These are phyloP conservation scores for Apiospora arundinis DNA, from an alignment of 2,329 filamentous ascomycete species.

Conservation along the genomic window DNA sequence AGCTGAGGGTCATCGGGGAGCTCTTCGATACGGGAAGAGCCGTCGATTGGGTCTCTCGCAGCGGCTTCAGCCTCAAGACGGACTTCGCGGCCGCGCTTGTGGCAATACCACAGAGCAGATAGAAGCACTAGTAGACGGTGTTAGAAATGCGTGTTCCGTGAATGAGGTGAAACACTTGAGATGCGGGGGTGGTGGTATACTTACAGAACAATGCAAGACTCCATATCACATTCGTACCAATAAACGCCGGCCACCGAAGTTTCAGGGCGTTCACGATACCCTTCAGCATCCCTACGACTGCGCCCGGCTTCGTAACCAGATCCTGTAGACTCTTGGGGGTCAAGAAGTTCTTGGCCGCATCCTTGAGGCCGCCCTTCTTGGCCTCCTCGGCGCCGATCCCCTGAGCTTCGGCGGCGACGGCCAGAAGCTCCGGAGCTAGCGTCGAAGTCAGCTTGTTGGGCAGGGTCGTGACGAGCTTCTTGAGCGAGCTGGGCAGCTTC, in stretches of 20 bases:
- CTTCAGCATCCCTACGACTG: constrained; percentile 81
- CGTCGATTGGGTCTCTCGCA: constrained; percentile 41
- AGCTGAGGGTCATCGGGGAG: constrained; percentile 55
- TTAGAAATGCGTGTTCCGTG: not conserved
- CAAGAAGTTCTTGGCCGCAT: constrained; percentile 70
- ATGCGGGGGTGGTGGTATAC: constrained; percentile 43
- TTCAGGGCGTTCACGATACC: constrained; percentile 92
- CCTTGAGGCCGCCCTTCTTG: constrained; percentile 51
- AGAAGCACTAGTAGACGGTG: constrained; percentile 68
- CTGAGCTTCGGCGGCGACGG: constrained; percentile 77
- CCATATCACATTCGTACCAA: constrained; percentile 91
- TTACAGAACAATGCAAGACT: constrained; percentile 86
- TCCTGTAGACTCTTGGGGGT: constrained; percentile 77
- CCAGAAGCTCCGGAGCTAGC: constrained; percentile 82
- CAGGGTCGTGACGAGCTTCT: constrained; percentile 85
- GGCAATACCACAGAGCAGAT: constrained; percentile 97
- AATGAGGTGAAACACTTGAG: not conserved
- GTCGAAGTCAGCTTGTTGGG: constrained; percentile 80
- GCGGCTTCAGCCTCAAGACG: constrained; percentile 69
- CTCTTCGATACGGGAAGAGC: constrained; percentile 53
- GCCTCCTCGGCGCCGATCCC: constrained; percentile 63
- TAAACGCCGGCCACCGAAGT: constrained; percentile 85
- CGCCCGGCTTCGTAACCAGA: constrained; percentile 84
- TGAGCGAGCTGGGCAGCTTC: constrained; percentile 76
- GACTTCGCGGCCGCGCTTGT: constrained; percentile 90